Base-by-base conservation (phyloP, 2,329 filamentous ascomycete genomes). In the Neofusicoccum kwambonambiense region DNA sequence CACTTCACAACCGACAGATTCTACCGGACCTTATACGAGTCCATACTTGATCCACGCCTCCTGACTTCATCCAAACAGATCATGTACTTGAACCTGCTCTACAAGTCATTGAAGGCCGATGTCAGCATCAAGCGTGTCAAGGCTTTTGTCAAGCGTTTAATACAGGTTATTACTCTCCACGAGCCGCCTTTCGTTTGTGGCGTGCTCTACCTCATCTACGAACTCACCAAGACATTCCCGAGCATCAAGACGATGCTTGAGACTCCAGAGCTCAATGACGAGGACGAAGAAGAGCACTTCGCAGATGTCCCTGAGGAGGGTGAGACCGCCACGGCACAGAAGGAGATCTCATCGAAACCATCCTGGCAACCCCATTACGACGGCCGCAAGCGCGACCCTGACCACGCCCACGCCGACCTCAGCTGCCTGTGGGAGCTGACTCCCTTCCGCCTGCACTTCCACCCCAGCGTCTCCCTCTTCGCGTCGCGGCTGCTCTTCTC, bases 1-100 rank as follows among this genome's bases (percentile, higher is more conserved):
- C 90, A 93, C 71, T 83, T 94, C 62, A 89, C 90, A 4, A 89
- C 90, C 12, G 95, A 99, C 73, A 87, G 95, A 67, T 99, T 97
- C 81, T 99, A 98, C 80, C 87, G 93, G 58, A 97, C 93, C 9
- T 82, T 99, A 2, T 99, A 99, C 77, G 95, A 99, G 78, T 97
- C 93, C 7, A 83, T 99, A 27, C 80, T 98, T 37, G 95, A 99
- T 73, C 93, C 93, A 3, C 90, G 95, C 39, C 86, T 99, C 4
- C 83, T 93, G 62, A 90, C 87, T 1, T 97, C 94, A 4, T 98
- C 94, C 2, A 99, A 99, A 78, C 94, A 99, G 75, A 89, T 94
- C 39, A 85, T 99, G 70, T 99, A 97, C 74, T 85, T 99, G 67
- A 99, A 99, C 74, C 83, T 99, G 15, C 80, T 99, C 3, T 95